Evolutionary conservation across 768 basidiomycete genomes (phyloP), one percentile per base, ranked within the genome.

Genomic region (Tephrocybe sp.): DNA sequence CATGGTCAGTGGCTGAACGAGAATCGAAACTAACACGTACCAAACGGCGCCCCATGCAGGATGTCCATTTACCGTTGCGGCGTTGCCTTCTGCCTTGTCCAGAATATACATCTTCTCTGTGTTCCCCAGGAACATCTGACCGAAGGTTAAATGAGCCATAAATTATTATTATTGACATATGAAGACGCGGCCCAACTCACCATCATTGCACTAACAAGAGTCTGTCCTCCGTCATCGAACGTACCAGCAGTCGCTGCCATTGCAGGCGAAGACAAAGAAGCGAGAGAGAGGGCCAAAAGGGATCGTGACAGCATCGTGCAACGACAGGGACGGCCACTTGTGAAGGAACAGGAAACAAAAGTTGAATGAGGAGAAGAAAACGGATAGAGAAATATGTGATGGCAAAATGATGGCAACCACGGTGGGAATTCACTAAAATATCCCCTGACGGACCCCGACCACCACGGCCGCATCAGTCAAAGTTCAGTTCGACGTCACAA

Each of bases 71-170:
- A 88, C 76, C 49, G 69, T 61, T 1, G 74, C 72, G 1, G 72
- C 69, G 59, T 89, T 89, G n/a, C 78, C 79, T 62, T 89, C 86
- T 0, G 80, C 77, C 72, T 92, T 92, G 71, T 92, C 89, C 9
- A 90, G 69, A 31, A 90, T 85, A 69, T 89, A 91, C 35, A 91
- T 79, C 60, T 82, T 86, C 44, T 86, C 70, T 9, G 72, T 67
- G 49, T 81, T 84, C 24, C 84, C 87, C 43, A 89, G 69, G 64
- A 89, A 86, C 76, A 83, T 78, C 84, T 83, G 15, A 19, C 11
- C 28, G 24, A 24, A 44, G n/a, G n/a, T n/a, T n/a, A n/a, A n/a
- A n/a, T n/a, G n/a, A n/a, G n/a, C n/a, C n/a, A 24, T 15, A 13
- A 26, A 16, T 26, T 11, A 11, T 13, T 5, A 22, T 41, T 15